Percentiles rank a stretch among this genome's conserved stretches.
These are phyloP conservation scores for Diaporthe batatas DNA, from an alignment of 2,329 filamentous ascomycete species.

Conservation along the genomic window DNA sequence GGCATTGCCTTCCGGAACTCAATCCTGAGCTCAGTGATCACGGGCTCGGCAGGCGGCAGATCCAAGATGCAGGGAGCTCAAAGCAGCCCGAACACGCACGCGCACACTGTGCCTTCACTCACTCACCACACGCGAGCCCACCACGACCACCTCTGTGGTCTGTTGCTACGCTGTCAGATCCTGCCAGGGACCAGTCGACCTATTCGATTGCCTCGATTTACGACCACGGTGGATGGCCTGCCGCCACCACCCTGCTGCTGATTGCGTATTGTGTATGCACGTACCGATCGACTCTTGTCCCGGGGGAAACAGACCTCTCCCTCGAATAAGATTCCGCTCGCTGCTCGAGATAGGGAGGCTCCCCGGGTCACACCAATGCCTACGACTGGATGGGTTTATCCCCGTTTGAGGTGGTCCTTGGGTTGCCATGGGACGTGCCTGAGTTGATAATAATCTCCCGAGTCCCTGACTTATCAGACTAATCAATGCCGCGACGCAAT, in stretches of 20 bases:
- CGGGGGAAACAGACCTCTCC: neutral
- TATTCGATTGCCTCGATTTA: neutral
- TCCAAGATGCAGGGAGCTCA: conserved; percentile 38
- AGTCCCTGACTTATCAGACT: conserved; percentile 8
- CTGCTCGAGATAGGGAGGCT: conserved; percentile 28
- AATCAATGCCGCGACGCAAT: neutral
- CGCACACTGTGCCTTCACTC: neutral
- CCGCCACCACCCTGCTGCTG: neutral
- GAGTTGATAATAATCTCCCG: conserved; percentile 34
- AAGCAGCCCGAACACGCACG: conserved; percentile 32
- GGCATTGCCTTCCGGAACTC: conserved; percentile 38
- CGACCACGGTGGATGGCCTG: neutral
- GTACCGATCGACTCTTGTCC: neutral
- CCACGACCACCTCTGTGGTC: neutral
- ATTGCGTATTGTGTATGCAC: neutral
- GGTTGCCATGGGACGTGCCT: conserved; percentile 21
- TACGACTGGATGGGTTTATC: conserved; percentile 35
- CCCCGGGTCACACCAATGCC: conserved; percentile 20
- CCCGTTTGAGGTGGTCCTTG: conserved; percentile 33
- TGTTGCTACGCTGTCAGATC: conserved; percentile 19
- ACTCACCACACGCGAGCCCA: neutral
- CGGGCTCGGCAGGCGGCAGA: conserved; percentile 38
- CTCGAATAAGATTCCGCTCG: conserved; percentile 19
- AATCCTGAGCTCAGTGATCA: conserved; percentile 37
- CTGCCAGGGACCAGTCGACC: conserved; percentile 20